Percentiles rank a stretch among this genome's conserved stretches.
Evolutionary conservation across 73 alveolate genomes (phyloP).

Genomic region (Paramecium caudatum): DNA sequence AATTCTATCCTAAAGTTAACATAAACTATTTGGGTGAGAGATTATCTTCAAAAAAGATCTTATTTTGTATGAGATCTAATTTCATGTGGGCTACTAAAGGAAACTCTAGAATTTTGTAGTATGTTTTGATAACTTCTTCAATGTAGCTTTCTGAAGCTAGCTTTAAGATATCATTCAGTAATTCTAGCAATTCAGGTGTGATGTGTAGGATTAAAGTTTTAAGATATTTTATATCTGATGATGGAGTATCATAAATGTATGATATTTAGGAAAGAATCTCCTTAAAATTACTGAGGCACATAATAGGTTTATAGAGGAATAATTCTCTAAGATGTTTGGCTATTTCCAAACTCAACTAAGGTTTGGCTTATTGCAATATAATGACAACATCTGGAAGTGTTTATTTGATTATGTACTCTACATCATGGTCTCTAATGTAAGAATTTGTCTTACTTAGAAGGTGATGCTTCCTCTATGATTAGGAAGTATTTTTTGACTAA

Average conservation of each 20-base stretch:
- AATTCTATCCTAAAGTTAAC: background rate
- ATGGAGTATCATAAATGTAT: conserved; percentile 1
- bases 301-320: conserved; percentile 4
- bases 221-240: conserved; percentile 53
- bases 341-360: conserved; percentile 20
- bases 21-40: conserved; percentile 33
- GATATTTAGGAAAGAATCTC: conserved; percentile 13
- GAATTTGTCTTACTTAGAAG: background rate
- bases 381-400: conserved; percentile 18
- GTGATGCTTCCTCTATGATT: background rate
- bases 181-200: conserved; percentile 7
- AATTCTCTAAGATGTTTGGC: conserved; percentile 47
- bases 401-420: background rate
- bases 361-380: conserved; percentile 2
- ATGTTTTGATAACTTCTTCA: background rate
- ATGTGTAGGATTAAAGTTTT: conserved; percentile 43
- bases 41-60: conserved; percentile 59
- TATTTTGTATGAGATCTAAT: conserved; percentile 32
- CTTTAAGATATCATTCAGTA: conserved; percentile 27
- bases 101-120: conserved; percentile 4
- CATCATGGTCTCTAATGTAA: background rate
- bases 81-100: conserved; percentile 50
- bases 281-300: conserved; percentile 39
- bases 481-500: conserved; percentile 15
- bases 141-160: background rate